phyloP scores from a whole-genome alignment of 2,329 filamentous ascomycete genomes.

The Neonectria sp. region DNA sequence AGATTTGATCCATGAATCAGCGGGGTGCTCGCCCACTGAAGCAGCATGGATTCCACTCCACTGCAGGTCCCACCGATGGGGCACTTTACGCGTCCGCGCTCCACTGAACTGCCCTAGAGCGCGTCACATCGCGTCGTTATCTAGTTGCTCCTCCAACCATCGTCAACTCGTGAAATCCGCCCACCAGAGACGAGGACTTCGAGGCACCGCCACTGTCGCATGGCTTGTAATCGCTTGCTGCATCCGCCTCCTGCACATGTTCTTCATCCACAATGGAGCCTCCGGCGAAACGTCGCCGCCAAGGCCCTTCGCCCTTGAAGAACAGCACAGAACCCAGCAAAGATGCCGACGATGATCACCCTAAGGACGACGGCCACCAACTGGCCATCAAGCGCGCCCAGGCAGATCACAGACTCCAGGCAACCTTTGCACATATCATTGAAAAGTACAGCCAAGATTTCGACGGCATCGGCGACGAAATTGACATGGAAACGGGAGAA shows the following conservation, averaged over 20 bases:
- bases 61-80: not conserved
- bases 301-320: slow-evolving; percentile 58
- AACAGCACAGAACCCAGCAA: slow-evolving; percentile 54
- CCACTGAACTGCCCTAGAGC: slow-evolving; percentile 17
- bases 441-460: slow-evolving; percentile 91
- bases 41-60: not conserved
- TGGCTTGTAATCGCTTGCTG: not conserved
- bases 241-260: slow-evolving; percentile 1
- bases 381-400: slow-evolving; percentile 74
- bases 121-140: slow-evolving; percentile 36
- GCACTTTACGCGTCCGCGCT: slow-evolving; percentile 42
- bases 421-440: slow-evolving; percentile 90
- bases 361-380: slow-evolving; percentile 68
- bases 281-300: slow-evolving; percentile 72
- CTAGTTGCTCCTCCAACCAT: slow-evolving; percentile 49
- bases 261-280: slow-evolving; percentile 65
- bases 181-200: slow-evolving; percentile 3
- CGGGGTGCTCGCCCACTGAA: not conserved
- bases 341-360: slow-evolving; percentile 60
- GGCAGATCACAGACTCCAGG: slow-evolving; percentile 82
- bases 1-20: not conserved
- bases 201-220: slow-evolving; percentile 5
- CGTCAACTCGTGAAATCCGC: not conserved
- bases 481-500: slow-evolving; percentile 85
- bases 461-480: slow-evolving; percentile 87